Evolutionary conservation across 1,284 basidiomycete species (phyloP), one percentile per base, ranked within the genome.

Genomic region (Polyporus tsugae): DNA sequence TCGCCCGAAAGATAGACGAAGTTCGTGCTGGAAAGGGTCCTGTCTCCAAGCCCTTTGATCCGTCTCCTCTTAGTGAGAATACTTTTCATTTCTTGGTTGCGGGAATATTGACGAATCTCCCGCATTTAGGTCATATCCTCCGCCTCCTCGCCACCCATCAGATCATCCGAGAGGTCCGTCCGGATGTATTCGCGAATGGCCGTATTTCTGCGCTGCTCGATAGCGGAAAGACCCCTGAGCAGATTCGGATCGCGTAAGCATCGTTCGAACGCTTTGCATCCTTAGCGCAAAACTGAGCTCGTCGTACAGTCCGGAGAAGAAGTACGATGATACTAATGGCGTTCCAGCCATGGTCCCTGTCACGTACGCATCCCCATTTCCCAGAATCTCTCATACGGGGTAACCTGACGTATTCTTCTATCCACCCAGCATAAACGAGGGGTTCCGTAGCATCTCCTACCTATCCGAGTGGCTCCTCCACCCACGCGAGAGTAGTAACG

Each of bases 291-390:
- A n/a, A 6, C 33, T 55, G 53, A 55, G 10, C 10, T n/a, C 19
- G 19, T 41, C 60, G 7, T 7, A 55, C 63, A 90, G 87, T 38
- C 86, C 85, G 0, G 84, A 85, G 68, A 78, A 80, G 67, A 91
- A 91, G 75, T 92, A 91, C 70, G 81, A 84, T 38, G 85, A 84
- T 29, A 86, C 86, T 0, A 84, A 89, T 68, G 91, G 89, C 2
- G 82, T 87, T 13, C 83, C 89, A 5, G 91, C 92, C 0, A 88
- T 91, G 70, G 82, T 91, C 15, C 89, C 87, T 2, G 75, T 91
- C 49, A 87, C 84, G 91, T 92, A 65, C 52, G 86, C 79, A 19
- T 19, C 6, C 15, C 13, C 22, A 52, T 15, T 4, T 17, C 4
- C 15, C 33, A 55, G 29, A 55, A 9, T 6, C 17, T 5, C 25